Evolutionary conservation across 495 filamentous ascomycete genomes (phyloP), one percentile per base, ranked within the genome.

Genomic region (Lichenothelia convexa): DNA sequence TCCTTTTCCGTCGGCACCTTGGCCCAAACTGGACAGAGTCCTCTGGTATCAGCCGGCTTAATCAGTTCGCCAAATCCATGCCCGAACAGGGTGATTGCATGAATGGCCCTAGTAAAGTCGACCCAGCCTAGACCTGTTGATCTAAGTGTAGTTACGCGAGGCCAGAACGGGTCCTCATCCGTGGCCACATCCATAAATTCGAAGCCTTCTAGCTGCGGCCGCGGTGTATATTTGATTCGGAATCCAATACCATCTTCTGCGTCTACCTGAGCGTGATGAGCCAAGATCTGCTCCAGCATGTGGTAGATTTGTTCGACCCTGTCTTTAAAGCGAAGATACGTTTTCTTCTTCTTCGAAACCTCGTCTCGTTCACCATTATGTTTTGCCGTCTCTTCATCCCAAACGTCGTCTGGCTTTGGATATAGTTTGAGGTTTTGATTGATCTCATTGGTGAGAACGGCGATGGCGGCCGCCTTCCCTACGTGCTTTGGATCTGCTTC

Each of bases 41-140:
- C 39, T 8, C 8, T 20, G 13, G 8, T 13, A 27, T 22, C n/a
- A 0, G 12, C 33, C n/a, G 45, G 53, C 26, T 24, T 36, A 30
- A 55, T 44, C 15, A 59, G 27, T 1, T 57, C 55, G 1, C 56
- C 58, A 42, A 60, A 61, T 4, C 46, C 51, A 8, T 41, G 42
- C 8, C 58, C 57, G 23, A 61, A 54, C 15, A 63, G 40, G 18
- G 48, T 51, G 3, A 57, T 35, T 17, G 58, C 55, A 19, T 35
- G 35, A 2, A 60, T 53, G 5, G 49, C 39, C 13, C 53, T 34
- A 1, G 45, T 46, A 13, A 59, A 52, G 31, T 57, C 53, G 21
- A 57, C 46, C 60, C 60, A 63, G 0, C 52, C 49, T 18, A 34
- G 39, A 8, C 52, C 54, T 16, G 34, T 40, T 3, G 45, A 11